Evolutionary conservation across 345 rosid species (phyloP), one percentile per base, ranked within the genome.

Genomic region (Eucalyptus regnans): DNA sequence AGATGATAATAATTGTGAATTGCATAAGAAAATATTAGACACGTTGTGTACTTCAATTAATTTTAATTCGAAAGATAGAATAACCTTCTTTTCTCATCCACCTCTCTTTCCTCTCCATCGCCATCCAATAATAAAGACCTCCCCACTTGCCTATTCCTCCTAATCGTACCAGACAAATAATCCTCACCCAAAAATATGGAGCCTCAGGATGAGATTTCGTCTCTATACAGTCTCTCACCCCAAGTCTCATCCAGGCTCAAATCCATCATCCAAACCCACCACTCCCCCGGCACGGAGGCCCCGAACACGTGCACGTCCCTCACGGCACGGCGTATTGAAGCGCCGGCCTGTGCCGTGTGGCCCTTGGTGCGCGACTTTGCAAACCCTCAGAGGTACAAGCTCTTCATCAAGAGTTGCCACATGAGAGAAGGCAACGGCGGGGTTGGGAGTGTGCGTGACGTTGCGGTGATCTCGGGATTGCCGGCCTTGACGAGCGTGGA

Each of bases 401-500:
- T 95, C 93, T 95, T 96, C 92, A 91, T 96, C 91, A 96, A 95
- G 91, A 86, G 96, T n/a, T 94, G 99, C 88, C 90, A 91, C 50
- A 92, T 96, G 91, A 86, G 86, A 20, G 62, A 86, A 33, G 95
- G 96, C 1, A 92, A 93, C 8, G 96, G 96, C 16, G 71, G 71
- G 71, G 33, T 3, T 6, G 98, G 99, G 17, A 95, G 96, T 92
- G 89, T 95, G 29, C 89, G 98, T 41, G 99, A 97, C 71, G 96
- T 97, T 8, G 93, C 95, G 0, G 95, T 95, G 2, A 94, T 97
- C 37, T 96, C 99, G 1, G 99, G 99, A 7, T 88, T 96, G 14
- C 99, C 99, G 13, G 99, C 98, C 3, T 95, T 95, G n/a, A 95
- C 97, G 1, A 97, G 99, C 92, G 95, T 97, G 27, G 99, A 97